Percentiles rank a stretch among this genome's conserved stretches.
Evolutionary conservation across 2,329 filamentous ascomycete species (phyloP).

Genomic region (Colletotrichum cereale): DNA sequence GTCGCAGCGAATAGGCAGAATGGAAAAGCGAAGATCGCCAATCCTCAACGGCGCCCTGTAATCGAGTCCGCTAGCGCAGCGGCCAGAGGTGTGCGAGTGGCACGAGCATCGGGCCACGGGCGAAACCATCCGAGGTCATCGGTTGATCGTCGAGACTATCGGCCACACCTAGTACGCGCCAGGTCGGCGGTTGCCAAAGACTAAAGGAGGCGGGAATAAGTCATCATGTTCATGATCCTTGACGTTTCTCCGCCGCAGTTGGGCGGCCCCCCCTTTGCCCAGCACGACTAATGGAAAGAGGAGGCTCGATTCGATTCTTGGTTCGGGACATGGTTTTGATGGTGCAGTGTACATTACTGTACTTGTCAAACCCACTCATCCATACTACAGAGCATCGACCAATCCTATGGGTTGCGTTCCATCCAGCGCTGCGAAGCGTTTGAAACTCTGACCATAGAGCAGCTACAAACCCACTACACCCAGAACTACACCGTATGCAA

Average conservation of each 20-base stretch:
- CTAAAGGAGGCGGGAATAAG: neutral
- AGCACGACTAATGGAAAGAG: slow-evolving; percentile 11
- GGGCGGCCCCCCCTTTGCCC: slow-evolving; percentile 2
- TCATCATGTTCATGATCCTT: neutral
- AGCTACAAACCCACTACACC: slow-evolving; percentile 18
- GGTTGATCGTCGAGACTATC: slow-evolving; percentile 8
- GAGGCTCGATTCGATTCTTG: slow-evolving; percentile 22
- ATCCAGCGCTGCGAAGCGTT: slow-evolving; percentile 19
- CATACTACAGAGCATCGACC: slow-evolving; percentile 30
- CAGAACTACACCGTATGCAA: slow-evolving; percentile 23
- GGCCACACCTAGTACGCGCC: neutral
- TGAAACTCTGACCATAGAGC: slow-evolving; percentile 28
- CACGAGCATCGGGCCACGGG: slow-evolving; percentile 24
- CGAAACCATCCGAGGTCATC: slow-evolving; percentile 13
- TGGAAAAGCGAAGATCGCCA: slow-evolving; percentile 14
- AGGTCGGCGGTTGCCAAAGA: neutral
- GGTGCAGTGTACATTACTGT: slow-evolving; percentile 3
- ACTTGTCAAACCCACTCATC: slow-evolving; percentile 22
- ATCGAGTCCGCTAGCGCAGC: slow-evolving; percentile 23
- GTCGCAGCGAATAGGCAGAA: neutral
- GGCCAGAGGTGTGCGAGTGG: slow-evolving; percentile 12
- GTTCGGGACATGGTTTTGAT: slow-evolving; percentile 15
- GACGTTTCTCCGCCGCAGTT: slow-evolving; percentile 21
- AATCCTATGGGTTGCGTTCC: slow-evolving; percentile 15
- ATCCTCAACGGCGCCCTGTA: slow-evolving; percentile 24